Evolutionary conservation across 257 asterid species (phyloP).

Genomic region (Salvia rosmarinus): DNA sequence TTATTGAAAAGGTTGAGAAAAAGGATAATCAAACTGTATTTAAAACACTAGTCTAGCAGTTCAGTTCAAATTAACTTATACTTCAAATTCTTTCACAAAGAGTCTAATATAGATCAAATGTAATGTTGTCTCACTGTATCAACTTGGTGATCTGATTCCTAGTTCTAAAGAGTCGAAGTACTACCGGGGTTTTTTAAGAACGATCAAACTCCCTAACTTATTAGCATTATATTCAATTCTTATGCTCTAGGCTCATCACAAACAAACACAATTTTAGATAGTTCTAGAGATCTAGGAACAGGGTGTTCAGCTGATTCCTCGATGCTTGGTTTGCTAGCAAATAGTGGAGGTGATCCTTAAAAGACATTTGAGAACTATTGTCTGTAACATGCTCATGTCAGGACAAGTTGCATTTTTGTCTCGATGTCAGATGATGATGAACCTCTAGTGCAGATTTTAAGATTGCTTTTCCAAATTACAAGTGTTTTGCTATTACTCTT

Average conservation of each 20-base stretch:
- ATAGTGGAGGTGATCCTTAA: background rate
- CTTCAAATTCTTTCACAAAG: constrained; percentile 24
- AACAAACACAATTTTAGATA: background rate
- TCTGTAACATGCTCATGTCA: background rate
- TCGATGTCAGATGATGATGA: background rate
- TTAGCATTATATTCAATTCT: background rate
- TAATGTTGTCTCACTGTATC: background rate
- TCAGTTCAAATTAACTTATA: constrained; percentile 14
- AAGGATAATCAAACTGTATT: constrained; percentile 3
- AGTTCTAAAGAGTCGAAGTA: background rate
- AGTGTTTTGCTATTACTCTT: background rate
- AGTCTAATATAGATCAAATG: constrained; percentile 15
- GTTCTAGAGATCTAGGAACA: background rate
- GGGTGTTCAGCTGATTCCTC: background rate
- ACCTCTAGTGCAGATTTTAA: background rate
- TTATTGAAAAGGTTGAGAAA: background rate
- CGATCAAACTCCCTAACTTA: background rate
- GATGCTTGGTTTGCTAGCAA: constrained; percentile 13
- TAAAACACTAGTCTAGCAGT: constrained; percentile 5
- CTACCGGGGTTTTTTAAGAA: background rate
- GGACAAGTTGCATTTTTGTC: background rate
- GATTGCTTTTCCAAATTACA: background rate
- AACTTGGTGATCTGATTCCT: background rate
- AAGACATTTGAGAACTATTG: background rate
- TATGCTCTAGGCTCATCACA: constrained; percentile 9